These are phyloP conservation scores for Globisporangium megalacanthum DNA, from an alignment of 352 stramenopile genomes.

Conservation along the genomic window DNA sequence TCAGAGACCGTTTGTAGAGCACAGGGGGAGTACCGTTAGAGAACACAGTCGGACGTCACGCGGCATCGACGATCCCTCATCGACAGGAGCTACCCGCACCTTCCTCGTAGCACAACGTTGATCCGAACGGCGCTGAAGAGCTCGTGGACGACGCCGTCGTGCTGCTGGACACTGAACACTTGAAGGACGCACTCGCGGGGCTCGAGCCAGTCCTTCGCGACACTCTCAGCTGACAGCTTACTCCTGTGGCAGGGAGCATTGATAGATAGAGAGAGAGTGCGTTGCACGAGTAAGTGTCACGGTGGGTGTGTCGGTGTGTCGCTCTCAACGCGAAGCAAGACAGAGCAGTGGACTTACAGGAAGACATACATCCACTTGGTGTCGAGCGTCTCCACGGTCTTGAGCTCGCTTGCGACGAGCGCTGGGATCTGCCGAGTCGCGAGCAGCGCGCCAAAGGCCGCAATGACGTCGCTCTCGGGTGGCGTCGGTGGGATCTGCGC, in stretches of 20 bases:
- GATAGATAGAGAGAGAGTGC: neutral
- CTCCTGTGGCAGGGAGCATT: conserved; percentile 15
- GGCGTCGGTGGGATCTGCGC: conserved; percentile 47
- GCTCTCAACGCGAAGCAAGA: neutral
- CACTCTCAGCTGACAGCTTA: conserved; percentile 31
- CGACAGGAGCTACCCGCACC: conserved; percentile 17
- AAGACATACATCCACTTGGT: conserved; percentile 75
- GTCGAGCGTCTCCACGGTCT: conserved; percentile 31
- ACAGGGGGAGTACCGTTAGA: neutral
- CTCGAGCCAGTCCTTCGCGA: conserved; percentile 43
- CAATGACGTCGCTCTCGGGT: conserved; percentile 26
- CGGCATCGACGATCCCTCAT: neutral
- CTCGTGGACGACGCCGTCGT: conserved; percentile 32
- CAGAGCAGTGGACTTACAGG: conserved; percentile 29
- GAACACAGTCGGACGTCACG: neutral
- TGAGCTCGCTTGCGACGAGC: conserved; percentile 35
- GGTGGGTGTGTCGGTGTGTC: neutral
- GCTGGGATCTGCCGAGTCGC: conserved; percentile 18
- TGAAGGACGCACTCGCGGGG: conserved; percentile 45
- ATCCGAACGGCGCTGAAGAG: conserved; percentile 60
- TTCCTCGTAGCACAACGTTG: conserved; percentile 45
- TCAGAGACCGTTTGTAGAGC: too few relatives aligned
- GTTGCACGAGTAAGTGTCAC: neutral
- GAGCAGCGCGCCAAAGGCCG: conserved; percentile 45
- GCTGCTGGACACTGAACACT: conserved; percentile 28